Evolutionary conservation across 2,329 filamentous ascomycete species (phyloP), one percentile per base, ranked within the genome.

Genomic region (Fusarium piperis): DNA sequence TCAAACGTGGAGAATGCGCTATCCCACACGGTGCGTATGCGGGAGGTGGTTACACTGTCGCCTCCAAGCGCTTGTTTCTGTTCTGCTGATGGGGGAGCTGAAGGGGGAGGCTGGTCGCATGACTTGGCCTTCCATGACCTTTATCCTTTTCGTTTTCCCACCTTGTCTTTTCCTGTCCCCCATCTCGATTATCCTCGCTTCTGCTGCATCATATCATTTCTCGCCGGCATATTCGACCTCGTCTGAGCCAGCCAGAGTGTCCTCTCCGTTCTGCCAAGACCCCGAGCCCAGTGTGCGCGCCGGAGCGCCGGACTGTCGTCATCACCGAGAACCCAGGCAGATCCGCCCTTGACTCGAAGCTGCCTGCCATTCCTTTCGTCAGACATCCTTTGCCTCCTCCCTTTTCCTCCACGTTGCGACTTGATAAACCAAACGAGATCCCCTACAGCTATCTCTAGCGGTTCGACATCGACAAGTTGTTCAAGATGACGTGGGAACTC

Each of bases 401-500:
- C 41, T 59, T 35, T 59, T 30, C 11, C 32, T 26, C 20, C n/a
- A 26, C 57, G 13, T 46, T 33, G 12, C 56, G 18, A 48, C 28
- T 26, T 18, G 3, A 38, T 12, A 52, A 38, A 51, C 7, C 35
- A 35, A 23, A 58, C 36, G 15, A 38, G 32, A n/a, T 7, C 41
- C 28, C 28, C 15, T 68, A n/a, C 35, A 33, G n/a, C 18, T 26
- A 15, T 28, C 44, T 51, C 67, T 59, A 46, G 28, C 26, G 16
- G 3, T n/a, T 36, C 30, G 23, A 56, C 23, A 23, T 53, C 15
- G 41, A 59, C 30, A 33, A 15, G 12, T 13, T 23, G 30, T 23
- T 26, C 48, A 62, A 60, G 15, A 73, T 73, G 70, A 73, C 70
- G 60, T 73, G 70, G 70, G 70, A 73, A 66, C 70, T 73, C 39